phyloP scores from a whole-genome alignment of 1,139 yeast genomes.

The Geotrichum armillariae region DNA sequence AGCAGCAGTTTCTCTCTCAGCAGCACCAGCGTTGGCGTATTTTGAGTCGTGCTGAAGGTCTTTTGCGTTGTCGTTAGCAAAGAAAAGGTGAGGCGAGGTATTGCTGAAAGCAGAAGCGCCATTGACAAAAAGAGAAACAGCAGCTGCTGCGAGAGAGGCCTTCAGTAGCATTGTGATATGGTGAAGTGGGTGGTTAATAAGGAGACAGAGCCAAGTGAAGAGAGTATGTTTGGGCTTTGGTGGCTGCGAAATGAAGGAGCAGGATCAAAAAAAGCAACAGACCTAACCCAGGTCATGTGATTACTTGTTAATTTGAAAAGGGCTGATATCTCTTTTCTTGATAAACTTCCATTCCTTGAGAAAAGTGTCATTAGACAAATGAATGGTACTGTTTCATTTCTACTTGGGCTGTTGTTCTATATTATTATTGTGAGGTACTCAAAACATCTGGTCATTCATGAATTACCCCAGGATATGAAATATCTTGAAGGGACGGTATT shows the following conservation, averaged over 20 bases:
- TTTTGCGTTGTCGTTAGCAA: constrained; percentile 16
- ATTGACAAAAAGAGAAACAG: constrained; percentile 11
- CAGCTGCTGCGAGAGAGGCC: constrained; percentile 16
- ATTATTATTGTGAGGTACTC: constrained; percentile 1
- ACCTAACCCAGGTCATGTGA: too few species aligned
- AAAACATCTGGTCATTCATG: neutral
- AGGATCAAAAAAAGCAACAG: constrained; percentile 13
- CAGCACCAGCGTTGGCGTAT: constrained; percentile 5
- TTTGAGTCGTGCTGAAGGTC: constrained; percentile 18
- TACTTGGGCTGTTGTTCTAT: constrained; percentile 1
- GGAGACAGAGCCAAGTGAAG: neutral
- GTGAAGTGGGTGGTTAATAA: neutral
- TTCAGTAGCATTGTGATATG: constrained; percentile 17
- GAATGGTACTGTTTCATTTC: neutral
- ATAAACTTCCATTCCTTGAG: too few species aligned
- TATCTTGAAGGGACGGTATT: neutral
- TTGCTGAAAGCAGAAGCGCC: constrained; percentile 29
- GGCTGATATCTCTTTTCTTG: too few species aligned
- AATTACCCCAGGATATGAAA: neutral
- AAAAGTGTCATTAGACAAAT: neutral
- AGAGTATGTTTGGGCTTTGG: constrained; percentile 4
- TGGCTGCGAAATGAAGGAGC: constrained; percentile 12
- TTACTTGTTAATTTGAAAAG: too few species aligned
- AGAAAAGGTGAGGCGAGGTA: constrained; percentile 26
- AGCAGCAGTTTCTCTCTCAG: constrained; percentile 14